Evolutionary conservation across 2,329 filamentous ascomycete genomes (phyloP), one percentile per base, ranked within the genome.

Genomic region (Hymenoscyphus linearis): DNA sequence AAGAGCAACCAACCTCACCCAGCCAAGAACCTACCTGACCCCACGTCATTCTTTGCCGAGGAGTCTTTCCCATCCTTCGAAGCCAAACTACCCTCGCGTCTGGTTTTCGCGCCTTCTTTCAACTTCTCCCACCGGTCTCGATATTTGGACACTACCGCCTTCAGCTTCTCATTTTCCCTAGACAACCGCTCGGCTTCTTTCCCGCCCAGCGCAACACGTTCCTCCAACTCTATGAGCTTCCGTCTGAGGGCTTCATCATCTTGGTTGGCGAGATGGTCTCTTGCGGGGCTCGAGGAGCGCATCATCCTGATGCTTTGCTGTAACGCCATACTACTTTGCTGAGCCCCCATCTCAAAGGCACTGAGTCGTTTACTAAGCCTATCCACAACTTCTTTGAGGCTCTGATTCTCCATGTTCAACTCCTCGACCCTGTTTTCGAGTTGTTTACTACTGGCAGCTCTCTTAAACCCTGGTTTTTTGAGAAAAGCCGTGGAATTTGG

Each of bases 301-400:
- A 85, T 82, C 5, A 87, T 74, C n/a, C 85, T 79, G 72, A 86
- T 86, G 67, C 91, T 96, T 73, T 97, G 91, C 14, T 93, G 90
- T 36, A 98, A 82, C 2, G 91, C 91, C 76, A 93, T 84, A 58
- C 89, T 90, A 40, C 89, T 93, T 65, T 88, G 91, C 75, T 98
- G 95, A 0, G 92, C 91, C 69, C 91, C 93, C 44, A 91, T 87
- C 75, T 99, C 93, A 77, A 96, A 99, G 64, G 92, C 89, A 69
- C 95, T 90, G n/a, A 99, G 82, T 0, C 93, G 85, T 68, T 89
- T 90, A 64, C 89, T 90, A 37, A 97, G 83, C 56, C 91, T 91
- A 74, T 98, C 93, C 9, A 96, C 85, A 68, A 92, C 86, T 61
- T 89, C 85, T 70, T 95, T 93, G 57, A 98, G 81, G 10, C 89